Evolutionary conservation across 345 rosid genomes (phyloP), one percentile per base, ranked within the genome.

Genomic region (Erodium maritimum): DNA sequence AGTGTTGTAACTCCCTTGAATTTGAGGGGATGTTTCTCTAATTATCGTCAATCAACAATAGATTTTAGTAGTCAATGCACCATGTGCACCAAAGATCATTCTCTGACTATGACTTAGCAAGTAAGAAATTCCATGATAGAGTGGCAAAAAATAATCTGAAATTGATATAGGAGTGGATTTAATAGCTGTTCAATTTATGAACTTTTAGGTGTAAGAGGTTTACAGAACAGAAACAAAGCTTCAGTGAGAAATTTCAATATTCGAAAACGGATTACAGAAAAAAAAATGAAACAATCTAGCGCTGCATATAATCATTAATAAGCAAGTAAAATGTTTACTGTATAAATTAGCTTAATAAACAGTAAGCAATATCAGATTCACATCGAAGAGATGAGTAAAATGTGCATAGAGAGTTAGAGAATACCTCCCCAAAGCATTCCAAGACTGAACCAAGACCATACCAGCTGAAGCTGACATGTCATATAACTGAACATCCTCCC

Each of bases 401-500:
- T 5, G 9, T 13, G 23, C 13, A 29, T 0, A 33, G 19, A 54
- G 57, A 53, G 61, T 19, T 20, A 25, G 25, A 25, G 25, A 19
- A 9, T 64, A 79, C 95, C 94, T 79, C 68, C 75, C 79, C 51
- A 83, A 71, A 66, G 77, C 77, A 56, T 76, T 79, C 76, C 87
- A 67, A 23, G 95, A 83, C 77, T 90, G 97, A 63, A 87, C 83
- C 54, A 83, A 73, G 56, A 90, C 91, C 94, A 87, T 83, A 9
- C 89, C 95, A 61, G 83, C 76, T 29, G 94, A 83, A 68, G 74
- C 85, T 76, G 71, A 62, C 79, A 77, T 73, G 21, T 81, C 88
- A 53, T 53, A 59, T 9, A 78, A 46, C 19, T 75, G 82, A 6
- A 18, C 53, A 19, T 63, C 73, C 24, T 60, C 81, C 13, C 50